Percentiles rank a stretch among this genome's conserved stretches.
Evolutionary conservation across 345 rosid genomes (phyloP).

Genomic region (Orychophragmus violaceus): DNA sequence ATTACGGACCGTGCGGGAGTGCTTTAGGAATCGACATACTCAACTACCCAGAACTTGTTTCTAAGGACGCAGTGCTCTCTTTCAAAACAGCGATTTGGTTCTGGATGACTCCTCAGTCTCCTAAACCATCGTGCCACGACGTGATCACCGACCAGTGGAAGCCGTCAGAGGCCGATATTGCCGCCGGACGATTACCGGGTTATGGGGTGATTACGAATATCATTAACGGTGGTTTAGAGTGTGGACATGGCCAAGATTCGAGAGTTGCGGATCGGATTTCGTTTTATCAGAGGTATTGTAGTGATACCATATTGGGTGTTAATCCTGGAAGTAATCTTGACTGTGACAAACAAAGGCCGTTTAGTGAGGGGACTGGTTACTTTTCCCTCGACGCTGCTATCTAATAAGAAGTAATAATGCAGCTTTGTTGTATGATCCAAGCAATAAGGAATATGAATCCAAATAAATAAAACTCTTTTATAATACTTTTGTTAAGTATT

Average conservation of each 20-base stretch:
- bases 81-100: conserved; percentile 74
- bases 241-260: conserved; percentile 44
- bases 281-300: conserved; percentile 58
- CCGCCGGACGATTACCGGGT: conserved; percentile 47
- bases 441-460: too few relatives aligned
- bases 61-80: conserved; percentile 35
- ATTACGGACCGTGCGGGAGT: conserved; percentile 52
- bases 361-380: background rate
- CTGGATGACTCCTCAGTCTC: conserved; percentile 64
- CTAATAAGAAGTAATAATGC: too few relatives aligned
- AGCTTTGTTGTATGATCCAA: too few relatives aligned
- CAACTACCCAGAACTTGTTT: conserved; percentile 53
- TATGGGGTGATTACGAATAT: conserved; percentile 58
- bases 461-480: too few relatives aligned
- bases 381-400: conserved; percentile 16
- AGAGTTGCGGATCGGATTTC: conserved; percentile 51
- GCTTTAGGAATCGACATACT: conserved; percentile 49
- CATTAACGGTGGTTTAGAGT: conserved; percentile 66
- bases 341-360: conserved; percentile 47
- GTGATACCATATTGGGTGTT: conserved; percentile 40
- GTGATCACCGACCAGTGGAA: conserved; percentile 49
- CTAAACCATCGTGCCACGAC: conserved; percentile 58
- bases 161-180: conserved; percentile 37
- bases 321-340: conserved; percentile 53
- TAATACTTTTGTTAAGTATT: too few relatives aligned